A percentile compares a stretch with the other conserved stretches of the same genome.
Conservation (phyloP, 1,284 basidiomycete species). For the Rhodotorula sp. region DNA sequence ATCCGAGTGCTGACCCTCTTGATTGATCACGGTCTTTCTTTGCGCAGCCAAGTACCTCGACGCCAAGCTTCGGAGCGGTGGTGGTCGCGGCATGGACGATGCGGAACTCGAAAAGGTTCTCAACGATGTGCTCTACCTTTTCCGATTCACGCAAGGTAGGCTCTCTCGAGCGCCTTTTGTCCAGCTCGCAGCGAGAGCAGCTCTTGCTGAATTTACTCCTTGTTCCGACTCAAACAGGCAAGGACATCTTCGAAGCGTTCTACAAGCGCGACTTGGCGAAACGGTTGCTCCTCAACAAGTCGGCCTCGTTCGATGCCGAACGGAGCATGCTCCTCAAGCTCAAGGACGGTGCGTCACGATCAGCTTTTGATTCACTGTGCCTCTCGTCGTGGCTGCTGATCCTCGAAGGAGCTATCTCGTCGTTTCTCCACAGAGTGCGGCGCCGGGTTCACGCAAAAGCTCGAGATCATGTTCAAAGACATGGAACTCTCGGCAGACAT, state of each 20-base stretch:
- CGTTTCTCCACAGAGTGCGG: slow-evolving; percentile 64
- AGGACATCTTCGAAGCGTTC: slow-evolving; percentile 75
- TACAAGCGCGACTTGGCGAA: slow-evolving; percentile 88
- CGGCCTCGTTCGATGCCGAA: slow-evolving; percentile 89
- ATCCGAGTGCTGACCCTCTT: not conserved
- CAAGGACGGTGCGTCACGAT: slow-evolving; percentile 65
- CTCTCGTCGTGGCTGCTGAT: not conserved
- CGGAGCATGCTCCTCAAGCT: slow-evolving; percentile 81
- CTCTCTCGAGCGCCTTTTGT: not conserved
- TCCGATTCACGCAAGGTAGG: slow-evolving; percentile 73
- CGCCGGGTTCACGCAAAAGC: slow-evolving; percentile 75
- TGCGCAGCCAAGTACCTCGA: slow-evolving; percentile 77
- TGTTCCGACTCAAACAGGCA: slow-evolving; percentile 36
- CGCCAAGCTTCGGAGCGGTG: slow-evolving; percentile 74
- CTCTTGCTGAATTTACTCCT: no score
- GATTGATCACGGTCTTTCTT: not conserved
- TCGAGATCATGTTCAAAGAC: slow-evolving; percentile 75
- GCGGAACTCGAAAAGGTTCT: slow-evolving; percentile 67
- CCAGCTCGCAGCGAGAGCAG: not conserved
- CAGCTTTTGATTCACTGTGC: no score
- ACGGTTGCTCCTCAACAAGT: slow-evolving; percentile 78
- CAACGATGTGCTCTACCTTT: slow-evolving; percentile 74
- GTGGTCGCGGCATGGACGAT: slow-evolving; percentile 68
- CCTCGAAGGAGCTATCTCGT: not conserved
- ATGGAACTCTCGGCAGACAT: slow-evolving; percentile 46